phyloP scores from a whole-genome alignment of 108 stramenopile species.

The Nitzschia sp. region DNA sequence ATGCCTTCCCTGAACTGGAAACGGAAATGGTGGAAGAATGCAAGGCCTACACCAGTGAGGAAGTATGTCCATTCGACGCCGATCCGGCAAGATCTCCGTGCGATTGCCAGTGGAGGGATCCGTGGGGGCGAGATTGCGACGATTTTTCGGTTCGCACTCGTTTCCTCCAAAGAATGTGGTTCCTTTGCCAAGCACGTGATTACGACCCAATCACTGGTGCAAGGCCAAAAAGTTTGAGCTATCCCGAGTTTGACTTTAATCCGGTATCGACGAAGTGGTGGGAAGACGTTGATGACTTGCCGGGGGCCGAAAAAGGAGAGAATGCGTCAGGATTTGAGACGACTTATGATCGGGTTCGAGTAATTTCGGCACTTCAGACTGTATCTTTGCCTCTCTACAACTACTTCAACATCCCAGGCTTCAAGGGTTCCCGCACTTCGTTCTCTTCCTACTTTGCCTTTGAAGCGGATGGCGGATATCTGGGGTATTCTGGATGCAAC shows the following conservation, averaged over 20 bases:
- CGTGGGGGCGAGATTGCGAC: slow-evolving; percentile 23
- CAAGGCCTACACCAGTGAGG: slow-evolving; percentile 27
- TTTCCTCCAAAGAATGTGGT: slow-evolving; percentile 36
- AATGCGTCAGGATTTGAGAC: slow-evolving; percentile 45
- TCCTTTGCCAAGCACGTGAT: slow-evolving; percentile 33
- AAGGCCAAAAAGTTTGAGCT: slow-evolving; percentile 23
- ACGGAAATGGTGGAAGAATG: slow-evolving; percentile 48
- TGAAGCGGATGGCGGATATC: slow-evolving; percentile 55
- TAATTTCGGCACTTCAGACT: slow-evolving; percentile 38
- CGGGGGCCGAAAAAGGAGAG: slow-evolving; percentile 29
- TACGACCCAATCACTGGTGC: slow-evolving; percentile 37
- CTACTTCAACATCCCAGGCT: slow-evolving; percentile 10
- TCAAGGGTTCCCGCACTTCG: slow-evolving; percentile 2
- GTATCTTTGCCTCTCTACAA: slow-evolving; percentile 59
- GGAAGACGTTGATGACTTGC: slow-evolving; percentile 30
- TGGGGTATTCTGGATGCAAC: slow-evolving; percentile 52
- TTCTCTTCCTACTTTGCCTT: slow-evolving; percentile 36
- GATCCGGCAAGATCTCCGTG: slow-evolving; percentile 35
- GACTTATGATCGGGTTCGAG: slow-evolving; percentile 53
- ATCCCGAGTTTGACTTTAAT: slow-evolving; percentile 25
- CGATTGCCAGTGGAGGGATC: slow-evolving; percentile 55
- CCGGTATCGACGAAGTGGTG: slow-evolving; percentile 57
- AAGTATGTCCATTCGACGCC: slow-evolving; percentile 31
- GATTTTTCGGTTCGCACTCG: slow-evolving; percentile 24
- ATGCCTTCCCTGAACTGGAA: slow-evolving; percentile 40